Percentiles rank a stretch among this genome's conserved stretches.
Conservation (phyloP, 2,329 filamentous ascomycete genomes). For the Colletotrichum coccodes region DNA sequence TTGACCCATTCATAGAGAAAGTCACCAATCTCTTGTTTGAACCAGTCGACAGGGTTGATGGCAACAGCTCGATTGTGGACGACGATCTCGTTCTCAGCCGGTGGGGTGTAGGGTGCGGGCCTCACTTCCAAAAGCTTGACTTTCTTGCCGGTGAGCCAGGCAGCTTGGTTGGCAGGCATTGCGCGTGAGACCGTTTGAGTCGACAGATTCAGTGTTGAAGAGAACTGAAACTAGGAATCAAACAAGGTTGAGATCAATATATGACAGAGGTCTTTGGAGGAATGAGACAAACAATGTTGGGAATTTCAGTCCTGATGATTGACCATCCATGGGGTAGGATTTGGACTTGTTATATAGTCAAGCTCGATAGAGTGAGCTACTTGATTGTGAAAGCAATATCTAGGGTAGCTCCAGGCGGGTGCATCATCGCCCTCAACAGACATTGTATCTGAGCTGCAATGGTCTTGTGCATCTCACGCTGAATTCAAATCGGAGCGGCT, state of each 20-base stretch:
- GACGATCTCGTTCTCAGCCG: slow-evolving; percentile 38
- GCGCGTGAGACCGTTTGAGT: too few species aligned
- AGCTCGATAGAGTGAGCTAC: too few species aligned
- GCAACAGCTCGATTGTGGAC: slow-evolving; percentile 42
- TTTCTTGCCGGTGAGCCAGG: slow-evolving; percentile 30
- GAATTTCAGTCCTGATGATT: accelerated
- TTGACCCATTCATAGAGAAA: slow-evolving; percentile 33
- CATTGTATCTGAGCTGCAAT: not conserved
- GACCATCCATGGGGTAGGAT: not conserved
- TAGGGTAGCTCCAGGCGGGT: not conserved
- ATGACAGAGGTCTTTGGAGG: accelerated
- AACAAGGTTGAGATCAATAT: not conserved
- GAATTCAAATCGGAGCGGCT: not conserved
- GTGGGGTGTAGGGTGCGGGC: slow-evolving; percentile 24
- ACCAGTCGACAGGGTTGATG: slow-evolving; percentile 43
- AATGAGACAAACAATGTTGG: not conserved
- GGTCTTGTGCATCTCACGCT: not conserved
- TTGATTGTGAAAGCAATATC: not conserved
- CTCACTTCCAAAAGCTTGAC: slow-evolving; percentile 20
- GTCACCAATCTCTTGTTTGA: slow-evolving; percentile 36
- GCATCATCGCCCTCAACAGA: not conserved
- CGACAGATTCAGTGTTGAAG: accelerated
- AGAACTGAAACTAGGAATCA: accelerated
- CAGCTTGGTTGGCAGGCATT: slow-evolving; percentile 26
- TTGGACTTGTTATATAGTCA: not conserved